Percentiles rank a stretch among this genome's conserved stretches.
phyloP scores from a whole-genome alignment of 139 green algal genomes.

The Bryopsis sp. region DNA sequence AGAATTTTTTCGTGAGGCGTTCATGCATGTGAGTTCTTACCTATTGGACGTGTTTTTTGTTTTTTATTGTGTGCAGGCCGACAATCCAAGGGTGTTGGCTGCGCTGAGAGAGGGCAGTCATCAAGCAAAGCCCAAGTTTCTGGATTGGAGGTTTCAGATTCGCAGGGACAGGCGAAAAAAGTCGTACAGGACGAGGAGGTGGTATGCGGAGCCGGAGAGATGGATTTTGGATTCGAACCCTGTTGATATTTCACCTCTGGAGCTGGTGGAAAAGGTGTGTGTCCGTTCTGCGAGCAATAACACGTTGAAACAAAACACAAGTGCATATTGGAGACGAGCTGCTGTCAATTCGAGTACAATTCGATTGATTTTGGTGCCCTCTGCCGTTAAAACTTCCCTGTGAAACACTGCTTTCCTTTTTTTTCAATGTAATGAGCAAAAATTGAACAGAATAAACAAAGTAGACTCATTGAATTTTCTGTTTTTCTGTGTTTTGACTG shows the following conservation, averaged over 20 bases:
- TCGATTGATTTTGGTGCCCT: not conserved
- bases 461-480: not conserved
- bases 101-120: not conserved
- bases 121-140: not conserved
- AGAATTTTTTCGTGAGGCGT: too few species aligned
- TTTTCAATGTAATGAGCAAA: not conserved
- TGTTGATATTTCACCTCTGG: not conserved
- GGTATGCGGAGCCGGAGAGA: not conserved
- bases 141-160: slow-evolving; percentile 5
- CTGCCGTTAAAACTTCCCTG: not conserved
- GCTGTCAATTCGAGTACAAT: not conserved
- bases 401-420: not conserved
- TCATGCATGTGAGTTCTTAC: too few species aligned
- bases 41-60: too few species aligned
- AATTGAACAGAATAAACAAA: not conserved
- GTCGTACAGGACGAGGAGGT: not conserved
- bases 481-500: not conserved
- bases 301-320: not conserved
- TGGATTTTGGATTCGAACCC: not conserved
- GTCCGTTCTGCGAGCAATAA: too few species aligned
- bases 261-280: not conserved
- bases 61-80: not conserved
- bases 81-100: not conserved
- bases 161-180: not conserved
- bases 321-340: not conserved